Evolutionary conservation across 768 basidiomycete species (phyloP).

Genomic region (Boletus rubroflammeus): DNA sequence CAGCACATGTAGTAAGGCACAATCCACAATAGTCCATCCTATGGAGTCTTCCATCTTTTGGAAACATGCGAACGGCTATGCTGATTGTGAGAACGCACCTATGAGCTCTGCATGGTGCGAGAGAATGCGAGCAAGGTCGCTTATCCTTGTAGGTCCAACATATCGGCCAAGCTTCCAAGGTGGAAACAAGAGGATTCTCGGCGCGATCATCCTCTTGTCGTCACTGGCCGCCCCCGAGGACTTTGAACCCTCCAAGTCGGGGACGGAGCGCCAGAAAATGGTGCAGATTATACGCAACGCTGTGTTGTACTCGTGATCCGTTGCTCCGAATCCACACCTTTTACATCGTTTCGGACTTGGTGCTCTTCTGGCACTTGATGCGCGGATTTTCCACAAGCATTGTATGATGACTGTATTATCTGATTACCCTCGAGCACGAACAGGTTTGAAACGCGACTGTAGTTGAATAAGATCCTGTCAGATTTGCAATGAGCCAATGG

Average conservation of each 20-base stretch:
- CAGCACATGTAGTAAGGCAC: constrained; percentile 1
- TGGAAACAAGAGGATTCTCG: background rate
- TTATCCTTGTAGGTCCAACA: background rate
- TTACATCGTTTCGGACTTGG: background rate
- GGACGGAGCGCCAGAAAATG: background rate
- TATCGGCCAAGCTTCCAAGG: no score
- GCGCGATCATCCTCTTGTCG: background rate
- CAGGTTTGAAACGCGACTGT: background rate
- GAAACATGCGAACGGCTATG: background rate
- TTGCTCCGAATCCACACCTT: background rate
- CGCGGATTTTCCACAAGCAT: background rate
- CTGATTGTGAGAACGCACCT: background rate
- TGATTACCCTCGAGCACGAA: no score
- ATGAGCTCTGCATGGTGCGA: background rate
- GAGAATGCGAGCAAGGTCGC: background rate
- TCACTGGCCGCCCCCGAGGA: background rate
- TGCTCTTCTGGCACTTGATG: background rate
- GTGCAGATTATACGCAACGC: background rate
- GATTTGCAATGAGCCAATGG: no score
- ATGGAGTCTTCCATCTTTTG: background rate
- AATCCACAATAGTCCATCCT: constrained; percentile 1
- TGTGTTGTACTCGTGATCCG: no score
- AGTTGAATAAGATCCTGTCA: background rate
- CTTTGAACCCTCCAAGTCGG: no score
- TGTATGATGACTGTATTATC: no score